These are phyloP conservation scores for Candida tammaniensis DNA, from an alignment of 805 yeast species.

Conservation along the genomic window DNA sequence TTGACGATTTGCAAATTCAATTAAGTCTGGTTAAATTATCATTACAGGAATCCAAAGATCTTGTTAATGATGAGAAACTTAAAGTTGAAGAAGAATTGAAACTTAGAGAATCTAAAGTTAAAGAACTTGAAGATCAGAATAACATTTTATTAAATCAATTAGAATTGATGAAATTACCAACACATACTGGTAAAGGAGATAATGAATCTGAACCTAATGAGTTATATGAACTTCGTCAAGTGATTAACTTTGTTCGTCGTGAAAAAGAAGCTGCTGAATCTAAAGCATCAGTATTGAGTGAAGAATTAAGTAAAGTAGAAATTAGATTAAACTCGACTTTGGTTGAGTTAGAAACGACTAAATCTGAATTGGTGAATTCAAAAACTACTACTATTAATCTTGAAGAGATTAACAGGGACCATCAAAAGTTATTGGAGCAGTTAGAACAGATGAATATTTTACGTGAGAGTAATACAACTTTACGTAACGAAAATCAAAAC, in stretches of 20 bases:
- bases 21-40: constrained; percentile 11
- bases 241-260: constrained; percentile 62
- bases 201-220: constrained; percentile 13
- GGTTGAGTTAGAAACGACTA: constrained; percentile 51
- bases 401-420: constrained; percentile 36
- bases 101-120: constrained; percentile 41
- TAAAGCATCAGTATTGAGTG: constrained; percentile 36
- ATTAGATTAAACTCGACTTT: constrained; percentile 41
- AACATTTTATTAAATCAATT: constrained; percentile 65
- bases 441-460: constrained; percentile 60
- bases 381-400: constrained; percentile 19
- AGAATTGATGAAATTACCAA: constrained; percentile 32
- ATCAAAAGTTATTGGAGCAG: constrained; percentile 48
- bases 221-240: constrained; percentile 36
- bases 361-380: constrained; percentile 42
- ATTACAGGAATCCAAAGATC: constrained; percentile 17
- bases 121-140: constrained; percentile 67
- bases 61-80: constrained; percentile 20
- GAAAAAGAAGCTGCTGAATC: constrained; percentile 71
- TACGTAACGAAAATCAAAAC: constrained; percentile 48
- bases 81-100: constrained; percentile 34
- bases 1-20: constrained; percentile 10
- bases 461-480: constrained; percentile 64
- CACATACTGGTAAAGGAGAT: constrained; percentile 1
- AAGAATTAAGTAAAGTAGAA: constrained; percentile 54